Base-by-base conservation (phyloP, 352 stramenopile species). In the Phytophthora macrochlamydospora region DNA sequence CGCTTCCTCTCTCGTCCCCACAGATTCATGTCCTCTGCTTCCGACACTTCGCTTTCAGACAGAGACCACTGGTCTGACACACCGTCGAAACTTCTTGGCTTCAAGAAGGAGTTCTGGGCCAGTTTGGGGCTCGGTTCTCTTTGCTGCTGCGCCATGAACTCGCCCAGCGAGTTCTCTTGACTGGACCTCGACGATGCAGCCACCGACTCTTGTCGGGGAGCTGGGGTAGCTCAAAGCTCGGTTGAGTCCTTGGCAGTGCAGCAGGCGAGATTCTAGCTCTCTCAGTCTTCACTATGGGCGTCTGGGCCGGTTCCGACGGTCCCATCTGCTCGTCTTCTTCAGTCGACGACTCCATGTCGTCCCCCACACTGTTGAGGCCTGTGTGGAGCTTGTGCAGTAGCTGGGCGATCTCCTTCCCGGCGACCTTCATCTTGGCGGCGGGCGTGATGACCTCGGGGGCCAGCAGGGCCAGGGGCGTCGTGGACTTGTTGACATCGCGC, bases 401-500 rank as follows among this genome's bases (percentile, higher is more conserved):
- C 7, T 45, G 38, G 5, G 13, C 6, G 24, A 68, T 58, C 32
- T 63, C 29, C 14, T 51, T 42, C n/a, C 46, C 43, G 7, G 29
- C 31, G 13, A 48, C 18, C 4, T 28, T 32, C 54, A 63, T 54
- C n/a, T 13, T 33, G 12, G 30, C 51, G 7, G 55, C 28, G 12
- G 61, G 61, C 45, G 24, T 37, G 14, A 56, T 56, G 4, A 43
- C 43, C 38, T 54, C 48, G 40, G 38, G 31, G 18, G 49, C 18
- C 28, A 59, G 24, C 30, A 43, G 48, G 14, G 49, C 38, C 18
- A 64, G 14, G 14, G 54, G 35, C 31, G 5, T 44, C 11, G 54
- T 37, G 2, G 48, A 37, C 40, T 64, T 69, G 54, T 69, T 50
- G 45, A 69, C 54, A 18, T 69, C 49, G 49, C 49, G 62, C 1